Evolutionary conservation across 192 early-diverging fungal genomes (phyloP).

Genomic region (Phycomyces nitens): DNA sequence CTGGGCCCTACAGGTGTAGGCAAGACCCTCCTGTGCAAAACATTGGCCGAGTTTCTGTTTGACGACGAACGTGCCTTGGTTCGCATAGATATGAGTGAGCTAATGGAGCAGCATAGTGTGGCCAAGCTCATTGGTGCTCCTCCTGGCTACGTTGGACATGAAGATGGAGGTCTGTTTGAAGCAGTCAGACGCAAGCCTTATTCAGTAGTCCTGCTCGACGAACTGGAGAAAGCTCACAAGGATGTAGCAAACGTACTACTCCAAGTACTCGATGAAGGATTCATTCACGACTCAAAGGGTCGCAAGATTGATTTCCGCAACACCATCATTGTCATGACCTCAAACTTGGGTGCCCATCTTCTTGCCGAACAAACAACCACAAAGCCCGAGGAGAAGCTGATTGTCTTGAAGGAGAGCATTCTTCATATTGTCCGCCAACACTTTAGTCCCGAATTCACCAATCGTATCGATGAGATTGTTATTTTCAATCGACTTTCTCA

Average conservation of each 20-base stretch:
- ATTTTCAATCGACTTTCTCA: conserved; percentile 70
- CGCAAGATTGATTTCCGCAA: conserved; percentile 75
- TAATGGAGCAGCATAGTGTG: conserved; percentile 51
- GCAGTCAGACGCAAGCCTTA: conserved; percentile 74
- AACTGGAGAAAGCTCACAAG: conserved; percentile 77
- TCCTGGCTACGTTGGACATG: conserved; percentile 75
- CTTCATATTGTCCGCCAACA: conserved; percentile 67
- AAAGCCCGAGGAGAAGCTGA: conserved; percentile 30
- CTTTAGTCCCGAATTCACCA: conserved; percentile 74
- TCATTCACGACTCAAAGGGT: conserved; percentile 69
- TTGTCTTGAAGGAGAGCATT: conserved; percentile 56
- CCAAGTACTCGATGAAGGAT: conserved; percentile 84
- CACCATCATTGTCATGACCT: conserved; percentile 78
- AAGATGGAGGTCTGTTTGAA: conserved; percentile 73
- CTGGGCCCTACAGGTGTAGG: conserved; percentile 77
- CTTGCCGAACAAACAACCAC: conserved; percentile 47
- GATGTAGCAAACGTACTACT: conserved; percentile 91
- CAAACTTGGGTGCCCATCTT: conserved; percentile 73
- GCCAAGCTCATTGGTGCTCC: conserved; percentile 75
- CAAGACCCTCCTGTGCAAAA: conserved; percentile 75
- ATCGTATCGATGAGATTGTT: conserved; percentile 74
- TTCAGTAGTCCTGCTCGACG: conserved; percentile 73
- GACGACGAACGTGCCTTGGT: conserved; percentile 67
- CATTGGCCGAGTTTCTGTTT: conserved; percentile 71
- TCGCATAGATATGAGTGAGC: conserved; percentile 77